Percentiles rank a stretch among this genome's conserved stretches.
Evolutionary conservation across 345 rosid genomes (phyloP).

Genomic region (Zanthoxylum bungeanum): DNA sequence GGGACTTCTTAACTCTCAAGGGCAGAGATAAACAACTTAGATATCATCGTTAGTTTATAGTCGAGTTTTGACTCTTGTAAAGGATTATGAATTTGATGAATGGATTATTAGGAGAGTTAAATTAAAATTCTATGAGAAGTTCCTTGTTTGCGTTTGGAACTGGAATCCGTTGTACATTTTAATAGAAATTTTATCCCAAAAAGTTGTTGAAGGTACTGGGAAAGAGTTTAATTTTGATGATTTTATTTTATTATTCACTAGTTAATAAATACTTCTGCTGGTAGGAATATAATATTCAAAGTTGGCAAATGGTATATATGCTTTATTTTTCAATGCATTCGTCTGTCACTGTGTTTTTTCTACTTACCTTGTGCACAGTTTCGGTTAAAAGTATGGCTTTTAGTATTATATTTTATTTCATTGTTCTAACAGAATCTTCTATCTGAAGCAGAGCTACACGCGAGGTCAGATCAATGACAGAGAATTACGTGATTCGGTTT

Average conservation of each 20-base stretch:
- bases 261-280: neutral
- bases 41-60: neutral
- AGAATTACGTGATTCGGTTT: constrained; percentile 46
- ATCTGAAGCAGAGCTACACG: constrained; percentile 54
- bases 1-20: neutral
- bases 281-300: neutral
- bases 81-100: neutral
- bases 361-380: neutral
- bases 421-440: constrained; percentile 9
- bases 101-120: neutral
- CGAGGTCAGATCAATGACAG: constrained; percentile 50
- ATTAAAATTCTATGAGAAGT: neutral
- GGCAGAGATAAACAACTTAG: neutral
- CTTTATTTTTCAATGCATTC: neutral
- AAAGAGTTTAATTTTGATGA: neutral
- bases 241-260: neutral
- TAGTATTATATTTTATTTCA: neutral
- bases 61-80: neutral
- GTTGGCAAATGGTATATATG: neutral
- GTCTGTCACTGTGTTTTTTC: neutral
- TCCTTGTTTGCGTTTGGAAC: neutral
- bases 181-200: neutral
- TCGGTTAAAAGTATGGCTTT: neutral
- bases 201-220: neutral
- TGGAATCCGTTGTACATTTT: neutral